Conservation (phyloP, 2,329 filamentous ascomycete species). For the Pseudogymnoascus sp. region DNA sequence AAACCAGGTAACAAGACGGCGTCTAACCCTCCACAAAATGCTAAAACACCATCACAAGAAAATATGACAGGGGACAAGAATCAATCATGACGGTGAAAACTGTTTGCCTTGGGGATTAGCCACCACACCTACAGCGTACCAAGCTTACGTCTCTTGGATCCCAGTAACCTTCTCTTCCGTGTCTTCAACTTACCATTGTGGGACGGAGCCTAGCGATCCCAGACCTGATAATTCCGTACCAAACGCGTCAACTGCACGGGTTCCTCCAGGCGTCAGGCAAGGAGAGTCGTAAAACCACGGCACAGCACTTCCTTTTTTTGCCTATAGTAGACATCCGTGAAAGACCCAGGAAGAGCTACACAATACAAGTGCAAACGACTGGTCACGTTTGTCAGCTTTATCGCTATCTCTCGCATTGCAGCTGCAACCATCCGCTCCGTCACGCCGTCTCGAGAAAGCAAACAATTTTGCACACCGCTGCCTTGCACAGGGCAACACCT, state of each 20-base stretch:
- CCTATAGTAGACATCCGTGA: background rate
- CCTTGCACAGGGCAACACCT: background rate
- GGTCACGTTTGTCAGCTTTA: constrained; percentile 2
- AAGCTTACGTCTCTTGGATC: background rate
- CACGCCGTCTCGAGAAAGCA: background rate
- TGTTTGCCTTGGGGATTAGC: constrained; percentile 6
- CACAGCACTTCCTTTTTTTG: background rate
- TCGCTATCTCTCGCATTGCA: constrained; percentile 1
- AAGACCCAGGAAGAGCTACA: background rate
- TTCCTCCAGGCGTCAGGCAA: background rate
- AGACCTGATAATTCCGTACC: background rate
- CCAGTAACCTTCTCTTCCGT: background rate
- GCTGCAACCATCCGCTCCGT: background rate
- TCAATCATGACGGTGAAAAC: background rate
- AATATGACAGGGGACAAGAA: background rate
- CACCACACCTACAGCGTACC: background rate
- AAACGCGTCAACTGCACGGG: background rate
- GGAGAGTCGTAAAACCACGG: background rate
- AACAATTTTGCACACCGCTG: background rate
- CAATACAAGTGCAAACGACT: background rate
- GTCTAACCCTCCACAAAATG: background rate
- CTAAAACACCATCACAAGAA: background rate
- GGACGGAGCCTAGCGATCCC: background rate
- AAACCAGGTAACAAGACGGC: background rate
- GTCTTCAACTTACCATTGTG: background rate